Evolutionary conservation across 768 basidiomycete genomes (phyloP), one percentile per base, ranked within the genome.

Genomic region (Pholiota conissans): DNA sequence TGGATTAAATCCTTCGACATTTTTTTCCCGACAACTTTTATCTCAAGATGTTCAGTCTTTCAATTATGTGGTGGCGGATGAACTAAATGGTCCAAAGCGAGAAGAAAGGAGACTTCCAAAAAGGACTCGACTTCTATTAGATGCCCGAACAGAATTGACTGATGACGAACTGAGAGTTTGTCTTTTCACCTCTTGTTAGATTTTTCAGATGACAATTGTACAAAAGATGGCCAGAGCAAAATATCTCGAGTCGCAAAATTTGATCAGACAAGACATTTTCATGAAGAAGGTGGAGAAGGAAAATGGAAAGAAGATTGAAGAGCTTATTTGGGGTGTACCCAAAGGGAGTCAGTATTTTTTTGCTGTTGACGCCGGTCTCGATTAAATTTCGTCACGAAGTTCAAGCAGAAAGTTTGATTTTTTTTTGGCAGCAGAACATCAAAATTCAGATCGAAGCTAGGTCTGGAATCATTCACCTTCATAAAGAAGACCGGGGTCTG

Each of bases 91-190:
- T 35, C 55, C 58, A 28, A 64, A 67, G 39, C 60, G 59, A 56
- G 56, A 20, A 16, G 62, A 61, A 13, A 60, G 60, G 5, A 73
- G 68, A 64, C 74, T 73, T 59, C 49, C 62, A 52, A 89, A 83
- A 66, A 69, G 76, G 55, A 88, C 80, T 9, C 78, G 85, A 45
- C 67, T 86, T 39, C 72, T 90, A 3, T 69, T 93, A 6, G 92
- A 94, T 68, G 72, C 79, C 4, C 79, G 90, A 58, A 94, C 85
- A 5, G 92, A 94, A 67, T 73, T 94, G 34, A 90, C 91, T 4
- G 90, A 93, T 57, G 87, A 90, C 3, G 90, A 94, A 71, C 75
- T 94, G 42, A 89, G 87, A 76, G 92, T 84, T 56, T 59, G 68
- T 26, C 26, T 50, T 35, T 3, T 34, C 22, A 37, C 40, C 18